phyloP scores from a whole-genome alignment of 768 basidiomycete genomes.

The Mycena albidolilacea region DNA sequence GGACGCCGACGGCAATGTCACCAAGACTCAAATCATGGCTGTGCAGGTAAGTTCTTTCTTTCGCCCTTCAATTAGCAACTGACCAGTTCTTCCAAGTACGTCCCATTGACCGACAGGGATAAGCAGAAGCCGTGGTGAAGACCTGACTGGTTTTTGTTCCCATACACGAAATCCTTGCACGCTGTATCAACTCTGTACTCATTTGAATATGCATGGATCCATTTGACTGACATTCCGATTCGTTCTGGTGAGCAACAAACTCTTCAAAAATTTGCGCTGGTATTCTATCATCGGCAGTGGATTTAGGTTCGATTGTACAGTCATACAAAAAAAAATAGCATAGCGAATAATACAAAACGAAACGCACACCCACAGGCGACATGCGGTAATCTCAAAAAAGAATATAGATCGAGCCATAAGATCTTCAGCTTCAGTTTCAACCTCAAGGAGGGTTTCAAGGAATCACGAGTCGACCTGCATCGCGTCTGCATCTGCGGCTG shows the following conservation, averaged over 20 bases:
- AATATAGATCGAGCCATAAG: conserved; percentile 21
- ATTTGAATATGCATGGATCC: conserved; percentile 3
- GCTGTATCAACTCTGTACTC: conserved; percentile 6
- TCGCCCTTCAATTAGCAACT: neutral
- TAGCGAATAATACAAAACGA: conserved; percentile 36
- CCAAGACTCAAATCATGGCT: conserved; percentile 77
- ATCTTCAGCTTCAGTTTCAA: conserved; percentile 10
- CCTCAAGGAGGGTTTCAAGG: neutral
- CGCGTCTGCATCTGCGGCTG: conserved; percentile 25
- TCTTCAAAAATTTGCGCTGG: too few species aligned
- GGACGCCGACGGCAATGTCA: conserved; percentile 75
- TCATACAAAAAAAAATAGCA: conserved; percentile 26
- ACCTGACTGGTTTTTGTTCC: neutral
- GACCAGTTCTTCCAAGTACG: conserved; percentile 33
- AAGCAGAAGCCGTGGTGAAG: conserved; percentile 49
- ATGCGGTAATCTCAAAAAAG: conserved; percentile 2
- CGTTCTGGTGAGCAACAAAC: too few species aligned
- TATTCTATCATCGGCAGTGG: neutral
- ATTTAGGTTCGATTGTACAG: neutral
- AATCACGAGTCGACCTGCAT: conserved; percentile 40
- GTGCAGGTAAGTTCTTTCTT: conserved; percentile 68
- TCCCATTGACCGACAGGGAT: conserved; percentile 70
- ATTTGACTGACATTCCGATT: neutral
- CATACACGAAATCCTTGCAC: neutral
- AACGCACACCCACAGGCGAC: neutral